A percentile compares a stretch with the other conserved stretches of the same genome.
Conservation (phyloP, 202 grass and related monocot genomes). For the Elaeis oleifera region DNA sequence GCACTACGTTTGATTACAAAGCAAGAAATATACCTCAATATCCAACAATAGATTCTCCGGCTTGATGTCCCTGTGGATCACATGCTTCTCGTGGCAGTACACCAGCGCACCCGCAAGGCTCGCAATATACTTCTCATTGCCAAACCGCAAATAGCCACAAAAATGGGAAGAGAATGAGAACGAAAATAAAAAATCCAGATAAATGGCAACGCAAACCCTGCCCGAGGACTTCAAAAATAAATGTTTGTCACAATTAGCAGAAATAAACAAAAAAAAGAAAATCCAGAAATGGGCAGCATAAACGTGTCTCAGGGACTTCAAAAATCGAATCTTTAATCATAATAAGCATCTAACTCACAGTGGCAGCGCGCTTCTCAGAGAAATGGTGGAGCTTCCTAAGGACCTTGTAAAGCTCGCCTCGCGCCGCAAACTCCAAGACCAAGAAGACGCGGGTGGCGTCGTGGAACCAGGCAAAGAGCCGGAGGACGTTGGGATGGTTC, state of each 20-base stretch:
- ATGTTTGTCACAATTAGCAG: too few species aligned
- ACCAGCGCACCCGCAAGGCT: constrained; percentile 72
- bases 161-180: too few species aligned
- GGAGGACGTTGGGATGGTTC: constrained; percentile 90
- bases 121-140: constrained; percentile 50
- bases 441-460: constrained; percentile 67
- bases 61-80: constrained; percentile 98
- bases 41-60: constrained; percentile 92
- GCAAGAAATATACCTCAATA: constrained; percentile 40
- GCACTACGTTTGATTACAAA: too few species aligned
- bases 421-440: constrained; percentile 70
- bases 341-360: constrained; percentile 26
- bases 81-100: constrained; percentile 92
- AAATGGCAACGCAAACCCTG: too few species aligned
- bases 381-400: constrained; percentile 56
- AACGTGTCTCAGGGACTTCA: too few species aligned
- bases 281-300: too few species aligned
- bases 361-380: constrained; percentile 62
- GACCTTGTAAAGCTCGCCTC: constrained; percentile 77
- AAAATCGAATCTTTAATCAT: too few species aligned
- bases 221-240: neutral
- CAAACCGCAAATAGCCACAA: constrained; percentile 12
- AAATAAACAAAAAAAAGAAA: too few species aligned
- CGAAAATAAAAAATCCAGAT: too few species aligned
- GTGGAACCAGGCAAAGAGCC: constrained; percentile 92